These are phyloP conservation scores for Rugonectria rugulosa DNA, from an alignment of 2,329 filamentous ascomycete genomes.

Conservation along the genomic window DNA sequence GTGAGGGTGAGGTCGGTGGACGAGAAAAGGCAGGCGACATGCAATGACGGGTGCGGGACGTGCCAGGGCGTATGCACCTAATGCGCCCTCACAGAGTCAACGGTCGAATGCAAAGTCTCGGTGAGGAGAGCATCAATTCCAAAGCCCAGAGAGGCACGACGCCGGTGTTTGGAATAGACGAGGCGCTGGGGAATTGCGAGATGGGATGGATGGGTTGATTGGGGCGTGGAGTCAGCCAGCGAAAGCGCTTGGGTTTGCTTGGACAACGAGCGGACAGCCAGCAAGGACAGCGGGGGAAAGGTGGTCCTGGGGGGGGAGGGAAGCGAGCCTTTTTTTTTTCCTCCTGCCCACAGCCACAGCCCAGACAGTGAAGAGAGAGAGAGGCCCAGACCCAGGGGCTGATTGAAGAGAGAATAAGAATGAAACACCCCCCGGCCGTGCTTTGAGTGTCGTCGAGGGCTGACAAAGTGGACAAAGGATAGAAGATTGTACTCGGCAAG, in stretches of 20 bases:
- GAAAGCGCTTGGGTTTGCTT: slow-evolving; percentile 19
- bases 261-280: slow-evolving; percentile 30
- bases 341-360: neutral
- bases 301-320: slow-evolving; percentile 4
- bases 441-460: slow-evolving; percentile 1
- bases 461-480: neutral
- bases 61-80: slow-evolving; percentile 7
- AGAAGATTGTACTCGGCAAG: neutral
- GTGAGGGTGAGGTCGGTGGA: slow-evolving; percentile 19
- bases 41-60: slow-evolving; percentile 9
- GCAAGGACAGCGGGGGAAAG: slow-evolving; percentile 26
- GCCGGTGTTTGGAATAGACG: slow-evolving; percentile 38
- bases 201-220: slow-evolving; percentile 21
- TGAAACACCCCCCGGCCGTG: slow-evolving; percentile 13
- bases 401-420: slow-evolving; percentile 13
- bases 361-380: too few relatives aligned
- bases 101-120: slow-evolving; percentile 27
- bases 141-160: slow-evolving; percentile 26
- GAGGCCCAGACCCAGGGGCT: slow-evolving; percentile 13
- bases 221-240: slow-evolving; percentile 31
- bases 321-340: slow-evolving; percentile 9
- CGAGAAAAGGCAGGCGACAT: slow-evolving; percentile 20
- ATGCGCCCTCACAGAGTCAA: slow-evolving; percentile 20
- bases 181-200: slow-evolving; percentile 22
- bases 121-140: slow-evolving; percentile 31